phyloP scores from a whole-genome alignment of 495 filamentous ascomycete species.

The Penicillium argentinense region DNA sequence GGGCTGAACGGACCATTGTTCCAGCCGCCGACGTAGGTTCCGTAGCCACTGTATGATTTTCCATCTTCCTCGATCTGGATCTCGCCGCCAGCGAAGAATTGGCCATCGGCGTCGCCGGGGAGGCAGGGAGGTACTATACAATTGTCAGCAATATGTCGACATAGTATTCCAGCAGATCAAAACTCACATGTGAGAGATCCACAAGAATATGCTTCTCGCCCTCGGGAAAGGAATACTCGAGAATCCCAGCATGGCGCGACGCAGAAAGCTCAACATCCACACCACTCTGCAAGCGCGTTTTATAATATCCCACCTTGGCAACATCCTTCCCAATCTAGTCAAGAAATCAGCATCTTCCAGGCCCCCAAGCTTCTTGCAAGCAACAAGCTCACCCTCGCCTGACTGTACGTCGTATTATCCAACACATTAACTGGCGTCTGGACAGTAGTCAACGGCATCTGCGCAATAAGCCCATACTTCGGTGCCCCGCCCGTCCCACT shows the following conservation, averaged over 20 bases:
- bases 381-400: conserved; percentile 30
- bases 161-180: background rate
- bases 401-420: conserved; percentile 42
- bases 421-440: conserved; percentile 38
- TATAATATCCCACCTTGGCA: conserved; percentile 60
- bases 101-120: conserved; percentile 52
- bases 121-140: conserved; percentile 51
- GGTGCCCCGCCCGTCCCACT: conserved; percentile 68
- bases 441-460: conserved; percentile 54
- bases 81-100: conserved; percentile 60
- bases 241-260: conserved; percentile 59
- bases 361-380: no score
- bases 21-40: conserved; percentile 60
- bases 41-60: conserved; percentile 56
- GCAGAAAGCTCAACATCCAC: conserved; percentile 60
- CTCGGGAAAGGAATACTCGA: conserved; percentile 58
- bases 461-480: conserved; percentile 67
- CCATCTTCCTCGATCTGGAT: conserved; percentile 51
- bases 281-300: conserved; percentile 52
- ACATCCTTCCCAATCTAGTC: conserved; percentile 47
- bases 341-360: background rate
- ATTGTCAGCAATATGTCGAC: background rate
- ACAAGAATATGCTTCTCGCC: conserved; percentile 53
- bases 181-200: conserved; percentile 61
- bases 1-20: conserved; percentile 47